Conservation (phyloP, 805 yeast species). For the Cyberlindnera maritima region DNA sequence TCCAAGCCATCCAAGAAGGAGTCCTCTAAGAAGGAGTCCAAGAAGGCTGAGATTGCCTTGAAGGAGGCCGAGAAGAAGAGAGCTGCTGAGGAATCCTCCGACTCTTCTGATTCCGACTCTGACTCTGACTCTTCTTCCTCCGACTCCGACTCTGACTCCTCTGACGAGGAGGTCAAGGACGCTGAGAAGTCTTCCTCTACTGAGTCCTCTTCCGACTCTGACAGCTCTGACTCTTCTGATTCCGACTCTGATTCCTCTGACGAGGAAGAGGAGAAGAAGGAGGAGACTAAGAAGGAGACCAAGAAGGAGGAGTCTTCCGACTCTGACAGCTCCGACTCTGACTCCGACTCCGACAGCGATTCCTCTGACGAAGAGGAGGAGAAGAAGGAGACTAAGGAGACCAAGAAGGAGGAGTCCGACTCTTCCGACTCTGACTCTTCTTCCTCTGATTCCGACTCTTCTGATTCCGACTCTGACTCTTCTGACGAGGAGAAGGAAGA, state of each 20-base stretch:
- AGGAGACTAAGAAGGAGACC: background rate
- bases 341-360: conserved; percentile 31
- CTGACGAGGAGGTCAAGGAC: conserved; percentile 17
- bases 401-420: conserved; percentile 15
- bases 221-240: conserved; percentile 21
- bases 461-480: conserved; percentile 20
- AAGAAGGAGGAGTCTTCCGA: conserved; percentile 13
- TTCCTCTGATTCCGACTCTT: conserved; percentile 26
- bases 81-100: conserved; percentile 27
- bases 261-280: conserved; percentile 18
- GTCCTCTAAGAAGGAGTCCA: conserved; percentile 22
- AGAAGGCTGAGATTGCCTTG: conserved; percentile 29
- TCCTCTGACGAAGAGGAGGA: conserved; percentile 24
- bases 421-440: conserved; percentile 20
- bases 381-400: background rate
- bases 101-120: conserved; percentile 28
- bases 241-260: conserved; percentile 31
- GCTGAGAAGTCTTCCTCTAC: conserved; percentile 13
- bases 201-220: conserved; percentile 14
- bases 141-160: conserved; percentile 21
- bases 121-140: conserved; percentile 24
- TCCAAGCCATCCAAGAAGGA: conserved; percentile 25
- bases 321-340: conserved; percentile 28
- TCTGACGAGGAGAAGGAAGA: conserved; percentile 16
- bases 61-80: conserved; percentile 26